A percentile compares a stretch with the other conserved stretches of the same genome.
phyloP scores from a whole-genome alignment of 2,329 filamentous ascomycete genomes.

The Teratosphaeria epicoccoides region DNA sequence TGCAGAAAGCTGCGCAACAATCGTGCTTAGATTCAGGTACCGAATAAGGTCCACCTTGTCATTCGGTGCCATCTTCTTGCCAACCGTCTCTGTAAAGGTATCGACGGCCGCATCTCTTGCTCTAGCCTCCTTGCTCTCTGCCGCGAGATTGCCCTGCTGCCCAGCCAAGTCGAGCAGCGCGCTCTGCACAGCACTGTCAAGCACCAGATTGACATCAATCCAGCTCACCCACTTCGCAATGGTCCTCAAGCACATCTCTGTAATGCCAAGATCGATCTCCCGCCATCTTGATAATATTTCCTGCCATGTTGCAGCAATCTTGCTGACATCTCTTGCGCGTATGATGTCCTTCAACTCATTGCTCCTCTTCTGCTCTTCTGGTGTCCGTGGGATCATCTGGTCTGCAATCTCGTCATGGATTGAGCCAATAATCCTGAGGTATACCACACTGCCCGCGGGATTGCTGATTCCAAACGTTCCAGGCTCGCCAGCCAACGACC shows the following conservation, averaged over 20 bases:
- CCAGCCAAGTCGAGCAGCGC: slow-evolving; percentile 79
- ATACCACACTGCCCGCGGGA: slow-evolving; percentile 65
- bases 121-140: slow-evolving; percentile 52
- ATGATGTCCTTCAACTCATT: slow-evolving; percentile 85
- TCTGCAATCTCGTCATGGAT: slow-evolving; percentile 98
- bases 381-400: slow-evolving; percentile 68
- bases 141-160: slow-evolving; percentile 50
- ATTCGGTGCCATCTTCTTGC: slow-evolving; percentile 90
- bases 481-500: slow-evolving; percentile 60
- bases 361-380: slow-evolving; percentile 71
- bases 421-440: slow-evolving; percentile 76
- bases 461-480: slow-evolving; percentile 51
- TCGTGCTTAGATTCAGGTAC: slow-evolving; percentile 76
- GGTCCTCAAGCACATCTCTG: slow-evolving; percentile 83
- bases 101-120: slow-evolving; percentile 87
- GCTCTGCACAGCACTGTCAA: slow-evolving; percentile 79
- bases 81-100: slow-evolving; percentile 88
- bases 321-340: slow-evolving; percentile 74
- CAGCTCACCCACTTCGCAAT: slow-evolving; percentile 97
- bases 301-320: slow-evolving; percentile 83
- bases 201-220: slow-evolving; percentile 91
- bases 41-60: slow-evolving; percentile 93
- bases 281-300: slow-evolving; percentile 73
- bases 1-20: slow-evolving; percentile 74
- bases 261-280: slow-evolving; percentile 54